Evolutionary conservation across 1,284 basidiomycete species (phyloP), one percentile per base, ranked within the genome.

Genomic region (Moesziomyces parantarcticus): DNA sequence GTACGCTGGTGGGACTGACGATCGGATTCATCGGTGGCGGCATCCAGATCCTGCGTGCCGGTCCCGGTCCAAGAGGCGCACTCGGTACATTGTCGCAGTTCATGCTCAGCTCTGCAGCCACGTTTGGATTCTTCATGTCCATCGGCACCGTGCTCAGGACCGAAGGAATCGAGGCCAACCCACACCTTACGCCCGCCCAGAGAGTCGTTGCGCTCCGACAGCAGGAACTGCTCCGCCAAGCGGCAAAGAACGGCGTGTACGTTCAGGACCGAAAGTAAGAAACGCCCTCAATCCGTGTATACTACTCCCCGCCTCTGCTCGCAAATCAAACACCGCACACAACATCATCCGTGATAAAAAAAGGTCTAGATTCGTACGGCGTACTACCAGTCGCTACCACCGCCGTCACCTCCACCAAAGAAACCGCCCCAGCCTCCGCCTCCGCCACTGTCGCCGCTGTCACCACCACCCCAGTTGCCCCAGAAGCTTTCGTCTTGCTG

Each of bases 11-110:
- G 20, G 81, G 81, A 2, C 60, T 81, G 3, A 77, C 76, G 2
- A 82, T 82, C 41, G 81, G 81, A 4, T 81, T 82, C 64, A 82
- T 82, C 45, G 81, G 81, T 40, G 81, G 80, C 8, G 62, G 71
- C 3, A 69, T 82, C 45, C 81, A 82, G 56, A 81, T 82, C 44
- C 63, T 82, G 2, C 70, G 80, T 32, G 80, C 77, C 9, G 80
- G 80, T 7, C 77, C 80, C 0, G 80, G 80, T 10, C 80, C 80
- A 21, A 59, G 74, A 25, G 80, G 80, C 1, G 65, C 76, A 10
- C 48, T 82, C 47, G 78, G 68, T 11, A 80, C 78, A 21, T 61
- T 82, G 11, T 66, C 74, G 9, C 79, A 82, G 53, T 82, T 75
- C 62, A 82, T 82, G 81, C 63, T 75, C 9, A 78, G 77, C 16